A percentile compares a stretch with the other conserved stretches of the same genome.
Conservation (phyloP, 768 basidiomycete genomes). For the Termitomyces sp. region DNA sequence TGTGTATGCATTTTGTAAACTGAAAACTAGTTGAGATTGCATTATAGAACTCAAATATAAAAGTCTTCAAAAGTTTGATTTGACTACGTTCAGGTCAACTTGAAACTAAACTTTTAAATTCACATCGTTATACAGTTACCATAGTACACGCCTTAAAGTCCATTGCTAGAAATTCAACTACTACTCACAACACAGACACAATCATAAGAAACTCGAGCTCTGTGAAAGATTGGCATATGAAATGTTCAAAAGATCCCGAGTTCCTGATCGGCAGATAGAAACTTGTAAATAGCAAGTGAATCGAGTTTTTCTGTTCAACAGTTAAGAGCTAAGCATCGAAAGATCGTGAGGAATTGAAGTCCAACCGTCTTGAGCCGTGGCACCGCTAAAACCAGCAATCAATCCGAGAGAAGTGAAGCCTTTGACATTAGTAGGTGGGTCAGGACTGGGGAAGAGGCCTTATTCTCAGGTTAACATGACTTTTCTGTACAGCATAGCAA, state of each 20-base stretch:
- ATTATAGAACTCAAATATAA: no score
- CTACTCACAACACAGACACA: no score
- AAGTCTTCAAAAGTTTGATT: no score
- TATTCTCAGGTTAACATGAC: not conserved
- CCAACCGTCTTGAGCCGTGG: not conserved
- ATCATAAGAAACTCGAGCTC: no score
- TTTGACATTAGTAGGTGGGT: not conserved
- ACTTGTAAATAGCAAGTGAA: constrained; percentile 1
- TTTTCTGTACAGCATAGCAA: not conserved
- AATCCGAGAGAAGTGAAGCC: constrained; percentile 5
- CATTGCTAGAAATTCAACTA: no score
- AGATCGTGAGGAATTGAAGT: not conserved
- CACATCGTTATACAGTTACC: no score
- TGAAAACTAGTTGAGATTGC: no score
- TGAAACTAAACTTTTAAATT: no score
- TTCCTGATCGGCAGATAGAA: not conserved
- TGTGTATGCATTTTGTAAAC: no score
- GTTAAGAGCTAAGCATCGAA: not conserved
- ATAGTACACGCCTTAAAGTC: no score
- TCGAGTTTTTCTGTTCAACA: not conserved
- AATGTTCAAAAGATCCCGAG: not conserved
- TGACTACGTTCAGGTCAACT: no score
- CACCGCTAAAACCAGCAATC: constrained; percentile 1
- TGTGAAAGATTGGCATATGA: not conserved
- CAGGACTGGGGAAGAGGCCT: not conserved